A percentile compares a stretch with the other conserved stretches of the same genome.
Conservation (phyloP, 192 early-diverging fungal species). For the Entomortierella chlamydospora region DNA sequence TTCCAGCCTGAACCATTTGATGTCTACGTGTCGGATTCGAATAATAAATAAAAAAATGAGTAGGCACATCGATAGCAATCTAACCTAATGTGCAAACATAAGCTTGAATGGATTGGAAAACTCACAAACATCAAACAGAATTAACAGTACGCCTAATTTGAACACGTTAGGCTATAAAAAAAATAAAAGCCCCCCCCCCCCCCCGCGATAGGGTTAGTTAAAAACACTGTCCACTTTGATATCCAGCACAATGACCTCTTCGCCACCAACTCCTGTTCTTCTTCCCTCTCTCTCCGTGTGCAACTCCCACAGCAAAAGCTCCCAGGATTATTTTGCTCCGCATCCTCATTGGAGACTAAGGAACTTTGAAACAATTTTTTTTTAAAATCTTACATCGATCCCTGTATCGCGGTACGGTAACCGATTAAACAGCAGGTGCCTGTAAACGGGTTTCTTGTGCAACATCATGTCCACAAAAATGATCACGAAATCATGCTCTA, state of each 20-base stretch:
- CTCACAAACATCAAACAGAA: conserved; percentile 90
- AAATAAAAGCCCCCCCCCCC: too few species aligned
- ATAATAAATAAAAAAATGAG: not conserved
- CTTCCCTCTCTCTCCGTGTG: too few species aligned
- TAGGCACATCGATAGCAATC: too few species aligned
- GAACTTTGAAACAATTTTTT: too few species aligned
- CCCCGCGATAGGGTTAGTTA: too few species aligned
- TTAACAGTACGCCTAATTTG: conserved; percentile 82
- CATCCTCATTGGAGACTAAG: too few species aligned
- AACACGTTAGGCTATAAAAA: conserved; percentile 67
- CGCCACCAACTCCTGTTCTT: too few species aligned
- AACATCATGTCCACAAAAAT: conserved; percentile 94
- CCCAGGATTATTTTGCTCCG: not conserved
- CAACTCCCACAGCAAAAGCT: too few species aligned
- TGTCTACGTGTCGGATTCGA: conserved; percentile 57
- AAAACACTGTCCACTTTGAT: too few species aligned
- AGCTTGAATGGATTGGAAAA: not conserved
- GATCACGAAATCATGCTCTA: conserved; percentile 89
- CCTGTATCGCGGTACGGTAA: conserved; percentile 65
- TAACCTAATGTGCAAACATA: too few species aligned
- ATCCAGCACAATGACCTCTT: too few species aligned
- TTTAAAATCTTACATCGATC: conserved; percentile 48
- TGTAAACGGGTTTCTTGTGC: conserved; percentile 87
- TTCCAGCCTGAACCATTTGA: conserved; percentile 93
- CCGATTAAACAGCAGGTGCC: conserved; percentile 88